Percentiles rank a stretch among this genome's conserved stretches.
Evolutionary conservation across 2,329 filamentous ascomycete species (phyloP).

Genomic region (Neonectria punicea): DNA sequence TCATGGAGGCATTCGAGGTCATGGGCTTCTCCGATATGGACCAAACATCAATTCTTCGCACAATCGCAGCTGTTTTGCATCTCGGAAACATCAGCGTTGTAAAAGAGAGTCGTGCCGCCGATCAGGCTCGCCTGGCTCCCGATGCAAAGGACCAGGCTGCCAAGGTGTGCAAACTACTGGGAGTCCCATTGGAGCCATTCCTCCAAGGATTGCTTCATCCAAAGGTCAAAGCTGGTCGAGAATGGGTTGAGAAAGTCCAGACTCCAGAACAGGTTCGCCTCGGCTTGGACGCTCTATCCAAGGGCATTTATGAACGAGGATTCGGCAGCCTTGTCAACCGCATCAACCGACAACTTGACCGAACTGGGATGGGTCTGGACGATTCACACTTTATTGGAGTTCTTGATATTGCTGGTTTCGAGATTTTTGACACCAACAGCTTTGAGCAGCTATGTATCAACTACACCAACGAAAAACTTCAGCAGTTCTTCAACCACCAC

Average conservation of each 20-base stretch:
- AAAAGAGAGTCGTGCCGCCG: slow-evolving; percentile 89
- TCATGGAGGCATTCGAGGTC: slow-evolving; percentile 92
- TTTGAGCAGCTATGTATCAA: slow-evolving; percentile 99
- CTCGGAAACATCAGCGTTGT: slow-evolving; percentile 90
- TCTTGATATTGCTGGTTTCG: slow-evolving; percentile 98
- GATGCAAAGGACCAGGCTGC: slow-evolving; percentile 80
- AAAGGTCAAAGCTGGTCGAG: slow-evolving; percentile 91
- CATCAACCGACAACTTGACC: slow-evolving; percentile 92
- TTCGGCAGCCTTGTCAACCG: slow-evolving; percentile 92
- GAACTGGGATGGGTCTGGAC: slow-evolving; percentile 83
- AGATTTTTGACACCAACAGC: slow-evolving; percentile 98
- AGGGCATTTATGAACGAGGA: slow-evolving; percentile 96
- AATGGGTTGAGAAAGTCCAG: slow-evolving; percentile 99
- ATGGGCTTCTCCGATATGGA: slow-evolving; percentile 94
- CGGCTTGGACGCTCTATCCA: slow-evolving; percentile 88
- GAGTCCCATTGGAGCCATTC: slow-evolving; percentile 86
- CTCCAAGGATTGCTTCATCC: slow-evolving; percentile 90
- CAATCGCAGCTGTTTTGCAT: slow-evolving; percentile 90
- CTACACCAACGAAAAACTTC: slow-evolving; percentile 98
- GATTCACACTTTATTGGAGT: slow-evolving; percentile 97
- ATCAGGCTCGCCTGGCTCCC: slow-evolving; percentile 85
- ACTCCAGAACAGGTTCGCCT: slow-evolving; percentile 96
- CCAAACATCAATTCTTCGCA: slow-evolving; percentile 83
- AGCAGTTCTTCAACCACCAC: slow-evolving; percentile 99
- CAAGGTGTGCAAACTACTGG: slow-evolving; percentile 84